A percentile compares a stretch with the other conserved stretches of the same genome.
Conservation (phyloP, 805 yeast genomes). For the Metschnikowia matae region DNA sequence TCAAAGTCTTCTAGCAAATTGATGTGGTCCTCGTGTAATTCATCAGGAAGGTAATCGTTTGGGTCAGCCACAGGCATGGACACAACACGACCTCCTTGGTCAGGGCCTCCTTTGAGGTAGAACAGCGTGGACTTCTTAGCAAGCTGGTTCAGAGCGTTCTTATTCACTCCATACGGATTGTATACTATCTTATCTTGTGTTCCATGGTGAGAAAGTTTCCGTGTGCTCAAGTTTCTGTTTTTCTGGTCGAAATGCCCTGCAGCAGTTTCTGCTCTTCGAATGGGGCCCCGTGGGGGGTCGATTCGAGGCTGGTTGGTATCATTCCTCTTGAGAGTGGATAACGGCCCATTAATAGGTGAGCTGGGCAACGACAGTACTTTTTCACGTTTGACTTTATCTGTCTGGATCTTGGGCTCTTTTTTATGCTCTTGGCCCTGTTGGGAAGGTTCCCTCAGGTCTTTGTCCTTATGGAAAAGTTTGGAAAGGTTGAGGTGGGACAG, state of each 20-base stretch:
- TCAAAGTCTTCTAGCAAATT: constrained; percentile 55
- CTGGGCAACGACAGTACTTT: constrained; percentile 1
- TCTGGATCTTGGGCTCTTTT: constrained; percentile 2
- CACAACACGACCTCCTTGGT: constrained; percentile 44
- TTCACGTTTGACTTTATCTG: neutral
- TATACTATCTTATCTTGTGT: constrained; percentile 48
- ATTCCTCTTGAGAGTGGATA: constrained; percentile 10
- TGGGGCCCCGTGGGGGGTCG: constrained; percentile 12
- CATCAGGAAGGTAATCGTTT: constrained; percentile 55
- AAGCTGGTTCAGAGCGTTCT: constrained; percentile 20
- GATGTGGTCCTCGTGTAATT: constrained; percentile 44
- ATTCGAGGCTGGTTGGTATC: constrained; percentile 12
- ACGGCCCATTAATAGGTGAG: constrained; percentile 7
- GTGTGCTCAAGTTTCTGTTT: neutral
- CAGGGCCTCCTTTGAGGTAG: constrained; percentile 32
- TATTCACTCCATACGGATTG: constrained; percentile 61
- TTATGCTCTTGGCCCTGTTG: neutral
- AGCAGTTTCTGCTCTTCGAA: constrained; percentile 31
- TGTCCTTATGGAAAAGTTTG: constrained; percentile 22
- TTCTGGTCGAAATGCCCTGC: constrained; percentile 28
- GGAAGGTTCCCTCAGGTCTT: constrained; percentile 4
- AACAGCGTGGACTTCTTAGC: constrained; percentile 22
- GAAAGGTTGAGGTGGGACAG: constrained; percentile 18
- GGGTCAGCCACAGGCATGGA: constrained; percentile 65
- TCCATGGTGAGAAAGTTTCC: constrained; percentile 13